These are phyloP conservation scores for Dorcoceras hygrometricum DNA, from an alignment of 257 asterid genomes.

Conservation along the genomic window DNA sequence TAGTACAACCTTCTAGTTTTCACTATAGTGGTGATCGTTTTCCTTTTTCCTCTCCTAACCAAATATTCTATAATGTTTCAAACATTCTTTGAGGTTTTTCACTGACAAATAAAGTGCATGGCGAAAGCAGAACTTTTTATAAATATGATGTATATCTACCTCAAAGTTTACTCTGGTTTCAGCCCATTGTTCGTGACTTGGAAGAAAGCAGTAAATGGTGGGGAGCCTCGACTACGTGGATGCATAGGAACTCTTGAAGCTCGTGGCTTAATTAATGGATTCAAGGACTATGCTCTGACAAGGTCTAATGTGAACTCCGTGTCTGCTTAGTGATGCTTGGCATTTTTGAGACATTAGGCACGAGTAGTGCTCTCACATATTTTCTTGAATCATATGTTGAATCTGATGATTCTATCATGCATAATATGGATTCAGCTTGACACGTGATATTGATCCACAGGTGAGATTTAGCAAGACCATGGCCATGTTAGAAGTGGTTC, in stretches of 20 bases:
- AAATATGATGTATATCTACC: conserved; percentile 22
- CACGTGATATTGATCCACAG: neutral
- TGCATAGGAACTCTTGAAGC: conserved; percentile 98
- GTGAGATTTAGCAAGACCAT: neutral
- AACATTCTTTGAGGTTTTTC: neutral
- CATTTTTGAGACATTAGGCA: neutral
- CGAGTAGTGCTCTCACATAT: neutral
- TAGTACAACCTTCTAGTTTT: neutral
- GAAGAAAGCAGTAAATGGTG: conserved; percentile 88
- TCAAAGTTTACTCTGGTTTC: conserved; percentile 31
- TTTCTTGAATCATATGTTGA: neutral
- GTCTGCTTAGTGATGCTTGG: conserved; percentile 2
- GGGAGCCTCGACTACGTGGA: conserved; percentile 93
- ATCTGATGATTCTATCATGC: neutral
- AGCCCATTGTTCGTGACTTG: conserved; percentile 97
- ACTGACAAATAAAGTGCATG: conserved; percentile 11
- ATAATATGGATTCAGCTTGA: neutral
- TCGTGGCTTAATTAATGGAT: conserved; percentile 69
- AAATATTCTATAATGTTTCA: neutral
- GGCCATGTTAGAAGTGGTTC: neutral
- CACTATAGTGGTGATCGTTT: conserved; percentile 8
- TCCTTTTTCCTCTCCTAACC: conserved; percentile 5
- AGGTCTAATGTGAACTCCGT: conserved; percentile 36
- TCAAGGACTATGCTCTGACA: conserved; percentile 86
- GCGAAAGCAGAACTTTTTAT: conserved; percentile 15